phyloP scores from a whole-genome alignment of 768 basidiomycete genomes.

The Termitomyces sp. region DNA sequence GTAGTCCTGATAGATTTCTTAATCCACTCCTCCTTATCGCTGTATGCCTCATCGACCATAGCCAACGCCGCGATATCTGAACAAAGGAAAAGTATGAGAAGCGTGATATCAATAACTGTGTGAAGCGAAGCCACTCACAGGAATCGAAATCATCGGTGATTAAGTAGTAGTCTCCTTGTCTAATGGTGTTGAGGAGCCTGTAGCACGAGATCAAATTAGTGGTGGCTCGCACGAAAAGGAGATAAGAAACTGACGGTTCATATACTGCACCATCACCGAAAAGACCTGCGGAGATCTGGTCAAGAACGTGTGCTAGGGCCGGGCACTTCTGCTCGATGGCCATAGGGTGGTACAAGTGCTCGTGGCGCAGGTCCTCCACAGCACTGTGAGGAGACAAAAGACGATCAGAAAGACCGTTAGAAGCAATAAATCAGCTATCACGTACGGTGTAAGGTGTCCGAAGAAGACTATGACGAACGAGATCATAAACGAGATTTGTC shows the following conservation, averaged over 20 bases:
- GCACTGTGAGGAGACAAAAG: constrained; percentile 31
- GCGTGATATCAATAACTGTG: neutral
- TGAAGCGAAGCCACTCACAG: constrained; percentile 42
- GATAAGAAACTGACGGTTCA: constrained; percentile 63
- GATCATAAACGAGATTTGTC: neutral
- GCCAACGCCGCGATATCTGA: constrained; percentile 76
- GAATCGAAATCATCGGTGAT: constrained; percentile 94
- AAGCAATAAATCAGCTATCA: neutral
- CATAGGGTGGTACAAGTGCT: constrained; percentile 80
- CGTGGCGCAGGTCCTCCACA: constrained; percentile 83
- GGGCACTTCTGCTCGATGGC: constrained; percentile 84
- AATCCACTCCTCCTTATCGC: constrained; percentile 82
- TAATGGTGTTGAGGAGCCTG: constrained; percentile 72
- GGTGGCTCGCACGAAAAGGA: constrained; percentile 8
- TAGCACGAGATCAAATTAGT: neutral
- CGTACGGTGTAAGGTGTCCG: constrained; percentile 75
- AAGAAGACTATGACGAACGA: constrained; percentile 66
- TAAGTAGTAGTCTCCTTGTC: constrained; percentile 75
- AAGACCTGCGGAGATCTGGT: constrained; percentile 69
- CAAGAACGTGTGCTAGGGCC: constrained; percentile 73
- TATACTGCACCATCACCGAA: constrained; percentile 85
- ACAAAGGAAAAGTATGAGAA: neutral
- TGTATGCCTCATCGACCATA: constrained; percentile 89
- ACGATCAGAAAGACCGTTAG: neutral
- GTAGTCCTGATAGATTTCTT: constrained; percentile 87